Evolutionary conservation across 1,139 yeast species (phyloP).

Genomic region (Yamadazyma siamensis): DNA sequence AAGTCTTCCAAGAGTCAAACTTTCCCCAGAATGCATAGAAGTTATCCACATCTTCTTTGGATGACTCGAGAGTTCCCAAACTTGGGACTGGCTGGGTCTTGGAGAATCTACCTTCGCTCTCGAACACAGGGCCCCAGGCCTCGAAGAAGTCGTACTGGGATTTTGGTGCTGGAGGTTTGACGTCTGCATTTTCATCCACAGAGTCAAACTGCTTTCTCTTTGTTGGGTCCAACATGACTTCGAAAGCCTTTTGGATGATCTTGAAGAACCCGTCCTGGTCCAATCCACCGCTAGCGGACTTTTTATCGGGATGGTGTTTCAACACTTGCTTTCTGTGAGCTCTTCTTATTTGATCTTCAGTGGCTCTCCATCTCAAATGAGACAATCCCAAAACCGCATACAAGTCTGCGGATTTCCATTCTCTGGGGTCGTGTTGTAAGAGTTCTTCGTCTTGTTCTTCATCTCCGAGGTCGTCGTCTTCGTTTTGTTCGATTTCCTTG

Average conservation of each 20-base stretch:
- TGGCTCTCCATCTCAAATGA: conserved; percentile 86
- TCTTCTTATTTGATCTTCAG: conserved; percentile 89
- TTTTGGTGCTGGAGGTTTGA: conserved; percentile 69
- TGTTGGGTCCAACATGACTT: conserved; percentile 77
- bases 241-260: conserved; percentile 95
- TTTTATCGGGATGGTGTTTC: conserved; percentile 98
- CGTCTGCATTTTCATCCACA: conserved; percentile 86
- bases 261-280: conserved; percentile 98
- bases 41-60: conserved; percentile 81
- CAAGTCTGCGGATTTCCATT: conserved; percentile 95
- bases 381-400: conserved; percentile 95
- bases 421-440: conserved; percentile 90
- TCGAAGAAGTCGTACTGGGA: conserved; percentile 74
- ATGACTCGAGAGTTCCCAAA: conserved; percentile 65
- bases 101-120: conserved; percentile 86
- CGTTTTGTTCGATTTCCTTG: conserved; percentile 62
- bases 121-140: conserved; percentile 93
- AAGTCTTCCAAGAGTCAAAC: conserved; percentile 97
- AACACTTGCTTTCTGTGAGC: conserved; percentile 97
- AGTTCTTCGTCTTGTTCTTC: conserved; percentile 81
- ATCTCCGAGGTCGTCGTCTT: conserved; percentile 70
- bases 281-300: conserved; percentile 78
- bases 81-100: conserved; percentile 84
- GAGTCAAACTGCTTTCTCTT: conserved; percentile 95
- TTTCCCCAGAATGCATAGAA: conserved; percentile 93